These are phyloP conservation scores for Heteromeles arbutifolia DNA, from an alignment of 306 rosid species.

Conservation along the genomic window DNA sequence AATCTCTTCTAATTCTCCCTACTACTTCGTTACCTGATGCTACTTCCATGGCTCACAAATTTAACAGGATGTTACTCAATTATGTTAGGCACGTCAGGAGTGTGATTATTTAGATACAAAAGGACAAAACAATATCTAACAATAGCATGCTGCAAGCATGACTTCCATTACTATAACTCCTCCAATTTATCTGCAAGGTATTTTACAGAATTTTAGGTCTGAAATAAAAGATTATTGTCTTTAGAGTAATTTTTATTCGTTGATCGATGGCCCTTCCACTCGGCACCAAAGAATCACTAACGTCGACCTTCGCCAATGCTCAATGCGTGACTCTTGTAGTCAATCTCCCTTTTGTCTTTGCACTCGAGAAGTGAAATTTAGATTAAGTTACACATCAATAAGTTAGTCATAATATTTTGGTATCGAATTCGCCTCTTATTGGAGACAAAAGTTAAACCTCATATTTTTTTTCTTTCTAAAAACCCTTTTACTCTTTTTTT, in stretches of 20 bases:
- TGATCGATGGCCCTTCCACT: not conserved
- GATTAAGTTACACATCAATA: no score
- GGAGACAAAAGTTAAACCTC: no score
- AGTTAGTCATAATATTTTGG: not conserved
- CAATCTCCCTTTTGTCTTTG: no score
- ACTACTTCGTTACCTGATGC: not conserved
- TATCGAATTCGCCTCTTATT: no score
- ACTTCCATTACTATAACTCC: not conserved
- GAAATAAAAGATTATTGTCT: not conserved
- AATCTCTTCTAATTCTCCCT: no score
- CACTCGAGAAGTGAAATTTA: not conserved
- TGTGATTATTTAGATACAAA: not conserved
- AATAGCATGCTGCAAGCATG: not conserved
- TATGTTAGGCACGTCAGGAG: not conserved
- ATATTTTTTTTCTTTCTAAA: no score
- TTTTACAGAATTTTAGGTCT: not conserved
- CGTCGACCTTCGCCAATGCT: not conserved
- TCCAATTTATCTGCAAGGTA: not conserved
- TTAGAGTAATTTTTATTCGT: no score
- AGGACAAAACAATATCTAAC: not conserved
- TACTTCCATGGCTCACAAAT: not conserved
- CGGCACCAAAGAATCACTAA: not conserved
- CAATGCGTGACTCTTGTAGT: not conserved
- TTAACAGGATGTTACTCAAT: not conserved
- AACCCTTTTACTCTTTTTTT: no score